Conservation (phyloP, 139 green algal species). For the Picochlorum sp. region DNA sequence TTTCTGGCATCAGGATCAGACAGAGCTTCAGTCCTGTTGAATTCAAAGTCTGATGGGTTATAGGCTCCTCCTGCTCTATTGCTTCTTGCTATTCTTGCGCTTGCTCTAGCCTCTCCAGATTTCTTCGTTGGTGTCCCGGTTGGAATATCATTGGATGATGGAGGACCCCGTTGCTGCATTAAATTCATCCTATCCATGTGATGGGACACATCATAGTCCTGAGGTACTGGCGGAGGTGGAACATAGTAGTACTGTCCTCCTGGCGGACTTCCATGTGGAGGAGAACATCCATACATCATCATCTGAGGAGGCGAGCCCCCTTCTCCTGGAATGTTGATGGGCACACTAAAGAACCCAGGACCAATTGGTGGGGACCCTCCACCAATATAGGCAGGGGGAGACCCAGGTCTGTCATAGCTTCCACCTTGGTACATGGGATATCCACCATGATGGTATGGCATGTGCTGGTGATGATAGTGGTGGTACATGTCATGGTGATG, state of each 20-base stretch:
- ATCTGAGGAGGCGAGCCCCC: conserved; percentile 13
- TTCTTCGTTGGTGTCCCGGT: background rate
- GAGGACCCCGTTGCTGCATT: background rate
- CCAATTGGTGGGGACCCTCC: conserved; percentile 26
- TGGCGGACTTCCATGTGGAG: background rate
- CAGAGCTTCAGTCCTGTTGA: conserved; percentile 30
- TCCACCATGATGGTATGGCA: conserved; percentile 2
- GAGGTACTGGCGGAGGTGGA: background rate
- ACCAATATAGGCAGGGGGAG: conserved; percentile 15
- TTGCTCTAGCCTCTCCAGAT: conserved; percentile 6
- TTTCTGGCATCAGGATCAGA: conserved; percentile 16
- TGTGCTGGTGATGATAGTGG: conserved; percentile 3
- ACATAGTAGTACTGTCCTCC: background rate
- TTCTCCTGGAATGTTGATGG: conserved; percentile 7
- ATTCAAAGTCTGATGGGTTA: conserved; percentile 34
- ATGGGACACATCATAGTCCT: conserved; percentile 1
- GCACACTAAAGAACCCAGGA: conserved; percentile 27
- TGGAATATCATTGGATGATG: background rate
- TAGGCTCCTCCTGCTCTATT: conserved; percentile 29
- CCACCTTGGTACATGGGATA: background rate
- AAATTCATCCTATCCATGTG: background rate
- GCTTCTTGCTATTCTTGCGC: conserved; percentile 25
- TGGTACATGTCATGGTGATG: background rate
- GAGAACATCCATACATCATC: conserved; percentile 14
- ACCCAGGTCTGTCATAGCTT: background rate